phyloP scores from a whole-genome alignment of 2,329 filamentous ascomycete species.

The Volutella citrinella region DNA sequence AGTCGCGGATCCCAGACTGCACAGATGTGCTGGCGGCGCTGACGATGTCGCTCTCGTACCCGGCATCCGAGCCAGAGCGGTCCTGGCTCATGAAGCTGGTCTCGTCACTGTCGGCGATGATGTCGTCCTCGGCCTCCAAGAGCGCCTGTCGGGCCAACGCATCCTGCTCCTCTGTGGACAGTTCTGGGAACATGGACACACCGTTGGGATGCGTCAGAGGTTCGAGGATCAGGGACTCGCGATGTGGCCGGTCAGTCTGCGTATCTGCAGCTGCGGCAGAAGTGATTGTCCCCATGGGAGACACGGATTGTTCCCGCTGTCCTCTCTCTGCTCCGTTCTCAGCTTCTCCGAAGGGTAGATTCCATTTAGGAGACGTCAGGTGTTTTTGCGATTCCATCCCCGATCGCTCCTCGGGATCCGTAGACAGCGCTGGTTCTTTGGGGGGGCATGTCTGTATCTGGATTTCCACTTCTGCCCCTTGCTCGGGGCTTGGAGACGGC shows the following conservation, averaged over 20 bases:
- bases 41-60: constrained; percentile 35
- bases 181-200: constrained; percentile 32
- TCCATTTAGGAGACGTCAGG: no score
- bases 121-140: constrained; percentile 33
- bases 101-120: constrained; percentile 33
- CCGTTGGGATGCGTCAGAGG: constrained; percentile 39
- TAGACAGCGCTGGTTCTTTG: no score
- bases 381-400: no score
- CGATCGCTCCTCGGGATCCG: no score
- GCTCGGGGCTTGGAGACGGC: no score
- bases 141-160: constrained; percentile 34
- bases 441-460: no score
- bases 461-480: no score
- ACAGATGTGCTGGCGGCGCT: constrained; percentile 37
- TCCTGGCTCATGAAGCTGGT: constrained; percentile 16
- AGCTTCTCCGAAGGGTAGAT: no score
- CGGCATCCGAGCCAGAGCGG: constrained; percentile 32
- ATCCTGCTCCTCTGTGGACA: constrained; percentile 34
- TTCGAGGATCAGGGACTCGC: constrained; percentile 20
- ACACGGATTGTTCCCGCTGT: no score
- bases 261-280: constrained; percentile 1
- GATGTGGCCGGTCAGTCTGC: constrained; percentile 9
- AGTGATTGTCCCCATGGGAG: not conserved
- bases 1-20: constrained; percentile 44
- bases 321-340: no score